Evolutionary conservation across 2,329 filamentous ascomycete genomes (phyloP), one percentile per base, ranked within the genome.

Genomic region (Ophiostoma himal-ulmi): DNA sequence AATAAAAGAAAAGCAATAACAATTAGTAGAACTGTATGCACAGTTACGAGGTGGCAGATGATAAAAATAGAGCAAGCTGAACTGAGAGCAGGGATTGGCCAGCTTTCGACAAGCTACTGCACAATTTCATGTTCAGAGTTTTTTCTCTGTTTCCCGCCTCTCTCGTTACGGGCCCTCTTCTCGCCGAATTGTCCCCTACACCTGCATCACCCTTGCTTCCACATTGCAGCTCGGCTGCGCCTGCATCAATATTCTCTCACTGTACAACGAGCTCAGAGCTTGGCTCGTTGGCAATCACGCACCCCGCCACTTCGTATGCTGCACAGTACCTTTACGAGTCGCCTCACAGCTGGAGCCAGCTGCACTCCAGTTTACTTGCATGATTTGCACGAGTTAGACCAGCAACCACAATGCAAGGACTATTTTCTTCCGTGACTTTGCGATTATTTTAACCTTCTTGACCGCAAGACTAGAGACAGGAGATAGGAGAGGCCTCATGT

Each of bases 271-370:
- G 41, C 13, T 44, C 17, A 14, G 41, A 44, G 13, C 14, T 44
- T 44, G 37, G 44, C 44, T 48, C 14, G 17, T 17, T 17, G 44
- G 44, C 17, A 57, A 11, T 34, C 8, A 14, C 10, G 10, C 14
- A 17, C 26, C 57, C 36, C 62, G 62, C 62, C 62, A 39, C 36
- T 36, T 65, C 62, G 62, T 65, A 65, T 65, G 62, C 62, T 65
- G 62, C 36, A 65, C 11, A 39, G 62, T 65, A 37, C 34, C 41
- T 64, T 65, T 65, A 65, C 34, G n/a, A 57, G 10, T 57, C 52
- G 26, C 52, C 52, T 57, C 52, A 30, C 22, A 30, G n/a, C 60
- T 64, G 60, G 5, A 48, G 44, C 44, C 52, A 57, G 52, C 52
- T 57, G 52, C n/a, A 57, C 52, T 26, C 52, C 52, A 57, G 22